Percentiles rank a stretch among this genome's conserved stretches.
Evolutionary conservation across 108 stramenopile species (phyloP).

Genomic region (Skeletonema costatum): DNA sequence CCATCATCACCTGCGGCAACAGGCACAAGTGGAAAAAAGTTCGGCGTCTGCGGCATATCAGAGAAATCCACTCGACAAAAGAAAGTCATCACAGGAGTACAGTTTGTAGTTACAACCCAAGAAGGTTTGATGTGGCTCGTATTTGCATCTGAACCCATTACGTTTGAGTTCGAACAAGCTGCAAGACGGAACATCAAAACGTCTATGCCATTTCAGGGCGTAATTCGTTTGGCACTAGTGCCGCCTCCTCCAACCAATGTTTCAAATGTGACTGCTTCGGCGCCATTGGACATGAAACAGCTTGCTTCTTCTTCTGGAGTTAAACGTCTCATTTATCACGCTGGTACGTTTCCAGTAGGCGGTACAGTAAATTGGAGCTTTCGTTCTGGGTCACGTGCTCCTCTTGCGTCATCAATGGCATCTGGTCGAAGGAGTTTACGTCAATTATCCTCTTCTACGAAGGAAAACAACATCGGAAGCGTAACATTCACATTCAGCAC

Average conservation of each 20-base stretch:
- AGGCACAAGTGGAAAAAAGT: constrained; percentile 22
- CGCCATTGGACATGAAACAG: constrained; percentile 19
- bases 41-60: constrained; percentile 41
- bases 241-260: constrained; percentile 32
- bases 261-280: background rate
- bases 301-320: constrained; percentile 67
- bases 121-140: constrained; percentile 77
- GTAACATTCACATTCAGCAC: constrained; percentile 69
- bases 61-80: constrained; percentile 29
- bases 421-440: constrained; percentile 7
- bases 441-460: constrained; percentile 1
- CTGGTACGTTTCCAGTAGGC: constrained; percentile 71
- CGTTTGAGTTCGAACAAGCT: constrained; percentile 52
- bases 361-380: constrained; percentile 71
- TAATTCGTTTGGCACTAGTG: constrained; percentile 76
- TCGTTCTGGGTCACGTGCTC: constrained; percentile 31
- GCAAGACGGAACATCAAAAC: constrained; percentile 49
- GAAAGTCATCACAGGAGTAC: constrained; percentile 66
- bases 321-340: constrained; percentile 79
- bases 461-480: constrained; percentile 53
- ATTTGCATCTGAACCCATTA: constrained; percentile 80
- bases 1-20: constrained; percentile 15
- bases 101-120: constrained; percentile 70
- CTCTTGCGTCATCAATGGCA: constrained; percentile 16
- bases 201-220: constrained; percentile 53